phyloP scores from a whole-genome alignment of 2,329 filamentous ascomycete species.

The Fusarium beomiforme region DNA sequence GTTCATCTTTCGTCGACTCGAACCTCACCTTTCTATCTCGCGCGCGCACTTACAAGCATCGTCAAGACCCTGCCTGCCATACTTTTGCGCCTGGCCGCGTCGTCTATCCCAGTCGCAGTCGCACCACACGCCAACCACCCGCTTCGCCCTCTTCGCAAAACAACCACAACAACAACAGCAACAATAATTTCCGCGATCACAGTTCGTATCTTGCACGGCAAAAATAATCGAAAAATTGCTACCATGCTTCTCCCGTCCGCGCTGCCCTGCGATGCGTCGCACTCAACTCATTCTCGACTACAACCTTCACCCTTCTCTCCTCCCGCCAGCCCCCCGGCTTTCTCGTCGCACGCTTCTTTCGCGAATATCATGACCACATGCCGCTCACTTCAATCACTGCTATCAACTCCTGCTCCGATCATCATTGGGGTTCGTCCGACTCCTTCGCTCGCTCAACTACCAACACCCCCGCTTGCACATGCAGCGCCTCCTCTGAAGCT shows the following conservation, averaged over 20 bases:
- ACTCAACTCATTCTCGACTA: conserved; percentile 54
- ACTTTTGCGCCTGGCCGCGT: conserved; percentile 33
- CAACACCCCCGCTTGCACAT: conserved; percentile 65
- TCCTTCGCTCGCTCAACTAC: conserved; percentile 52
- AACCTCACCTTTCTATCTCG: not conserved
- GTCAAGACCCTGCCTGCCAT: not conserved
- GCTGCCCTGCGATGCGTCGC: conserved; percentile 66
- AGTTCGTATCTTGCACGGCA: not conserved
- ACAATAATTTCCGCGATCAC: not conserved
- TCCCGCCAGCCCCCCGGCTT: conserved; percentile 64
- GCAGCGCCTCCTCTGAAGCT: conserved; percentile 63
- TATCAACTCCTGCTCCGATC: conserved; percentile 52
- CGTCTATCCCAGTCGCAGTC: conserved; percentile 34
- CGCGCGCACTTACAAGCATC: conserved; percentile 5
- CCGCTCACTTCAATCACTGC: conserved; percentile 69
- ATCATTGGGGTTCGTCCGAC: conserved; percentile 50
- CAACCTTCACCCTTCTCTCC: conserved; percentile 67
- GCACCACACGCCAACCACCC: conserved; percentile 38
- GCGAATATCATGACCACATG: conserved; percentile 68
- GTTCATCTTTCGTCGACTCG: not conserved
- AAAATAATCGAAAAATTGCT: conserved; percentile 20
- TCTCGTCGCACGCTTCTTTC: conserved; percentile 58
- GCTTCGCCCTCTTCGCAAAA: conserved; percentile 7
- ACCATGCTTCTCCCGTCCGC: conserved; percentile 69
- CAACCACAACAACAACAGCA: conserved; percentile 15